Conservation (phyloP, 2,329 filamentous ascomycete species). For the Ophiobolus disseminans region DNA sequence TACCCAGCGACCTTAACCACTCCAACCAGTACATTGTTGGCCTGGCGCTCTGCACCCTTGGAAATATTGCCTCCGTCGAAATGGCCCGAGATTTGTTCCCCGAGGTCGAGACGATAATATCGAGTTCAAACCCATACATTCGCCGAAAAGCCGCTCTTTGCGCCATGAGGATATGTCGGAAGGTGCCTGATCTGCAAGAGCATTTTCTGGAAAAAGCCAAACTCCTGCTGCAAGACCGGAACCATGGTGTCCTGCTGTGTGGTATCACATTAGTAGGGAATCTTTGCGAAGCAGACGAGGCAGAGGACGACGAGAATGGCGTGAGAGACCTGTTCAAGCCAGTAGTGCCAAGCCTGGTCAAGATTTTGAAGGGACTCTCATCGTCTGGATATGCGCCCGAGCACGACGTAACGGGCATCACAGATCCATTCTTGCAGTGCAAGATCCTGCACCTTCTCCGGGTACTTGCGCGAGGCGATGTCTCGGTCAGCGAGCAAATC, state of each 20-base stretch:
- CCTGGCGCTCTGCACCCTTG: slow-evolving; percentile 91
- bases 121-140: slow-evolving; percentile 97
- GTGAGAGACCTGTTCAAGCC: slow-evolving; percentile 91
- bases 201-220: slow-evolving; percentile 96
- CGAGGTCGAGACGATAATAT: slow-evolving; percentile 90
- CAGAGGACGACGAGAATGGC: slow-evolving; percentile 86
- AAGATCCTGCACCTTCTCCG: slow-evolving; percentile 89
- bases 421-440: slow-evolving; percentile 96
- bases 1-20: slow-evolving; percentile 86
- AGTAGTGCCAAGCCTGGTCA: slow-evolving; percentile 83
- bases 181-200: slow-evolving; percentile 95
- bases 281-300: slow-evolving; percentile 93
- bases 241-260: slow-evolving; percentile 93
- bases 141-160: slow-evolving; percentile 96
- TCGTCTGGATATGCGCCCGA: slow-evolving; percentile 97
- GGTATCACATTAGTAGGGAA: slow-evolving; percentile 90
- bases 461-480: slow-evolving; percentile 85
- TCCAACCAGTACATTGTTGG: slow-evolving; percentile 99
- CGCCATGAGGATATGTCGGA: slow-evolving; percentile 97
- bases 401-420: slow-evolving; percentile 97
- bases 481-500: slow-evolving; percentile 91
- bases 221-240: slow-evolving; percentile 85
- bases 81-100: slow-evolving; percentile 98
- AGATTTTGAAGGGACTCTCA: slow-evolving; percentile 88
- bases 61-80: slow-evolving; percentile 96